Percentiles rank a stretch among this genome's conserved stretches.
These are phyloP conservation scores for Pyrenophora seminiperda DNA, from an alignment of 2,329 filamentous ascomycete species.

Conservation along the genomic window DNA sequence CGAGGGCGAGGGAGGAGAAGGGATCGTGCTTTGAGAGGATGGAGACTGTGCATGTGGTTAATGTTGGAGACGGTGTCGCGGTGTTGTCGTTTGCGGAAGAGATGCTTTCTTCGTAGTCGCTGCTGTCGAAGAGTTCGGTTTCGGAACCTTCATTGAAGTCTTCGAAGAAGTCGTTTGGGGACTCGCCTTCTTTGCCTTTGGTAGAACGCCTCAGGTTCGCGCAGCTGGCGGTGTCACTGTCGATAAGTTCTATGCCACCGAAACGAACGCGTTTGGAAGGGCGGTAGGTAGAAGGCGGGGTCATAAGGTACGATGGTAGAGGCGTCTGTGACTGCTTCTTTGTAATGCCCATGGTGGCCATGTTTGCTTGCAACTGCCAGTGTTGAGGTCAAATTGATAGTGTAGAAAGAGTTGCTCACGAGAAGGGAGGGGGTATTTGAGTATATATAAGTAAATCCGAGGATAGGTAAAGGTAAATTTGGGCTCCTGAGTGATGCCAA, in stretches of 20 bases:
- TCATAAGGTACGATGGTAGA: constrained; percentile 16
- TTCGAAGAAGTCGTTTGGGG: constrained; percentile 9
- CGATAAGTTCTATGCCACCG: background rate
- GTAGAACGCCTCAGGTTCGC: constrained; percentile 5
- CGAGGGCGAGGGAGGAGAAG: background rate
- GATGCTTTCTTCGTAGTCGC: background rate
- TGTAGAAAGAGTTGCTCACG: too few relatives aligned
- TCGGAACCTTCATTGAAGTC: constrained; percentile 16
- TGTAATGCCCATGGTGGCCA: constrained; percentile 2
- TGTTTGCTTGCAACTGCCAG: background rate
- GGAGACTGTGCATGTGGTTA: background rate
- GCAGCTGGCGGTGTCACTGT: background rate
- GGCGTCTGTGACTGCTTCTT: constrained; percentile 16
- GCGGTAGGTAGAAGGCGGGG: constrained; percentile 28
- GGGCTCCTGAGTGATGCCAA: background rate
- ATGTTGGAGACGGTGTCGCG: background rate
- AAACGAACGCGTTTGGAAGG: constrained; percentile 18
- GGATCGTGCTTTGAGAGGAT: constrained; percentile 5
- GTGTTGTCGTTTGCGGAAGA: background rate
- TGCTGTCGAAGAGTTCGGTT: constrained; percentile 5
- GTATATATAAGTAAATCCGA: background rate
- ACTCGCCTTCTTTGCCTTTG: constrained; percentile 11
- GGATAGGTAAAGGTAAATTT: constrained; percentile 16
- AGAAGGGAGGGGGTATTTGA: background rate
- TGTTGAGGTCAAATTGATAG: too few relatives aligned